phyloP scores from a whole-genome alignment of 192 early-diverging fungal species.

The Pilaira anomala region DNA sequence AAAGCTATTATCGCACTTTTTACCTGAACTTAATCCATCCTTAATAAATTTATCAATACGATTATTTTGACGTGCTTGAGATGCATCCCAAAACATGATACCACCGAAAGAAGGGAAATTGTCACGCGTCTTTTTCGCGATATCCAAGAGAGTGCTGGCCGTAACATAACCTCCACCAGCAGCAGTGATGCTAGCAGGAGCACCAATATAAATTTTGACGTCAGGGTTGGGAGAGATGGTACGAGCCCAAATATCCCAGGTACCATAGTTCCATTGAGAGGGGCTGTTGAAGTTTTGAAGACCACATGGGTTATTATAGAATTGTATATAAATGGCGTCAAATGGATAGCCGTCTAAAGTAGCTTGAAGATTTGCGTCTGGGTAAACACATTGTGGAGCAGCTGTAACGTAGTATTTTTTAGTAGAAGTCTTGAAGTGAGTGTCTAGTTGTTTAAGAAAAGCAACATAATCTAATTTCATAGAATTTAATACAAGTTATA shows the following conservation, averaged over 20 bases:
- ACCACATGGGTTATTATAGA: slow-evolving; percentile 63
- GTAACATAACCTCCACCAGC: slow-evolving; percentile 54
- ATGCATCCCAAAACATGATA: slow-evolving; percentile 58
- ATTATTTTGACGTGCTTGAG: slow-evolving; percentile 36
- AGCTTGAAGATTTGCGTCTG: slow-evolving; percentile 55
- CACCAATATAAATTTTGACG: slow-evolving; percentile 62
- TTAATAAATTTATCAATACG: slow-evolving; percentile 21
- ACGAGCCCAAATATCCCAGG: slow-evolving; percentile 64
- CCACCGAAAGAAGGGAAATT: slow-evolving; percentile 53
- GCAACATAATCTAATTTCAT: slow-evolving; percentile 45
- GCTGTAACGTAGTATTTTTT: slow-evolving; percentile 58
- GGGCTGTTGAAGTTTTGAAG: slow-evolving; percentile 26
- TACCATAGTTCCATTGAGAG: slow-evolving; percentile 38
- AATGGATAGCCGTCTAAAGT: slow-evolving; percentile 53
- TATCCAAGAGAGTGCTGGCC: slow-evolving; percentile 34
- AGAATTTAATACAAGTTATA: not conserved
- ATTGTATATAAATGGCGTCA: slow-evolving; percentile 63
- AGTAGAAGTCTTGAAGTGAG: slow-evolving; percentile 41
- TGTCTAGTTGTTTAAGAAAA: slow-evolving; percentile 47
- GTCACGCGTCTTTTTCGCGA: slow-evolving; percentile 37
- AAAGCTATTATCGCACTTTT: slow-evolving; percentile 19
- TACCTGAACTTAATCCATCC: not conserved
- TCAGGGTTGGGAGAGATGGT: slow-evolving; percentile 53
- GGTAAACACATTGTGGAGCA: slow-evolving; percentile 63
- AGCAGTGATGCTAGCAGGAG: slow-evolving; percentile 51